Base-by-base conservation (phyloP, 768 basidiomycete genomes). In the Calocybe indica region DNA sequence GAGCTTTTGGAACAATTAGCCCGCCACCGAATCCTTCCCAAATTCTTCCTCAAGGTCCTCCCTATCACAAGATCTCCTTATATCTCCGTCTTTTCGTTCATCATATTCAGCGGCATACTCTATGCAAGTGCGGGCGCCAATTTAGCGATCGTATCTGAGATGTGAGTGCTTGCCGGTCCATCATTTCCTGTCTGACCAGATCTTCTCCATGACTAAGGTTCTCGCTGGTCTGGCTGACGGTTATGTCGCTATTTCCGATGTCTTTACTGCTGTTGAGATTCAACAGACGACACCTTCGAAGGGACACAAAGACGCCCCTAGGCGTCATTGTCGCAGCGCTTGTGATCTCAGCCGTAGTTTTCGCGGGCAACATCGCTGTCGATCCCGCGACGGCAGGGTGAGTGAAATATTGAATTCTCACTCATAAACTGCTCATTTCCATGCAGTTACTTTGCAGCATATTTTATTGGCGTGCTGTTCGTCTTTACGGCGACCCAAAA, bases 241-340 rank as follows among this genome's bases (percentile, higher is more conserved):
- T 83, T 31, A 84, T 86, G 80, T 58, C 69, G 1, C 60, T 85
- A 14, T 88, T 85, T 55, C 82, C 85, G 0, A 37, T 82, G 11
- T 76, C 82, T 2, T 65, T 80, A 3, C 57, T 86, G 5, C 51
- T 85, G 5, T 65, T 88, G 28, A 80, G 78, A 49, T 85, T 83
- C 63, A 83, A 83, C 49, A 75, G 84, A 12, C 78, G 79, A 12
- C 75, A 81, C 31, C 61, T 88, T 3, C 72, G 68, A 5, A 67
- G 84, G 29, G 49, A 55, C 7, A 59, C 61, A 2, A 63, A 53
- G 12, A 73, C 79, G 5, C 62, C 71, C 5, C 57, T 83, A 3
- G 46, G 55, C 10, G 55, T 68, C 28, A 66, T 82, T 31, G 49
- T 75, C 9, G 47, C 68, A 9, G 67, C 82, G 0, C 50, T 80